Conservation (phyloP, 73 alveolate genomes). For the Symbiodinium pilosum region DNA sequence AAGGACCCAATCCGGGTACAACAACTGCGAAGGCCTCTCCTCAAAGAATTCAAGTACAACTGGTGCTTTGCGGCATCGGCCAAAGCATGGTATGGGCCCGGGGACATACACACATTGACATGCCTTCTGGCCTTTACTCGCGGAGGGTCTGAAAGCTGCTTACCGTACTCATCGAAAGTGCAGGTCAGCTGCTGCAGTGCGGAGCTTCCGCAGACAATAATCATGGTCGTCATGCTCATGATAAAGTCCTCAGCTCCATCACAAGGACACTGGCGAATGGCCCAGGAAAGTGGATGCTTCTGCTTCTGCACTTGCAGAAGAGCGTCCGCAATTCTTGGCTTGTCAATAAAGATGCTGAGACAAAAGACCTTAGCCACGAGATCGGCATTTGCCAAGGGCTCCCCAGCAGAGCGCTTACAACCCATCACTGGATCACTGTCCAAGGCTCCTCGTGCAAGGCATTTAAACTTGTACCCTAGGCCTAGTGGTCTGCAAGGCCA, state of each 20-base stretch:
- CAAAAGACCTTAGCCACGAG: not conserved
- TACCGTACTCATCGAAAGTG: no score
- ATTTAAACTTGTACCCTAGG: not conserved
- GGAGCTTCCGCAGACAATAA: not conserved
- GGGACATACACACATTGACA: no score
- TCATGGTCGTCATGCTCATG: not conserved
- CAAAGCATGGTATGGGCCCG: no score
- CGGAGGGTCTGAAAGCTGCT: no score
- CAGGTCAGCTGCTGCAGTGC: slow-evolving; percentile 15
- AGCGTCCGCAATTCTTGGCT: not conserved
- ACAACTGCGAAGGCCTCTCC: no score
- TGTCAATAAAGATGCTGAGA: not conserved
- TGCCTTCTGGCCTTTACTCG: no score
- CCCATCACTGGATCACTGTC: not conserved
- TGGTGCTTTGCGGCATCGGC: no score
- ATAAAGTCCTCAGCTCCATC: not conserved
- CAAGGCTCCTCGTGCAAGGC: not conserved
- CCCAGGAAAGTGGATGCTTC: no score
- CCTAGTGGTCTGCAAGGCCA: not conserved
- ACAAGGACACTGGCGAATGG: no score
- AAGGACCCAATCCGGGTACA: no score
- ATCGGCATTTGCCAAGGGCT: no score
- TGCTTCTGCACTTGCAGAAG: not conserved
- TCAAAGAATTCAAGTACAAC: no score
- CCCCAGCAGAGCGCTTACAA: not conserved